Conservation (phyloP, 345 rosid genomes). For the Xanthoceras sorbifolium region DNA sequence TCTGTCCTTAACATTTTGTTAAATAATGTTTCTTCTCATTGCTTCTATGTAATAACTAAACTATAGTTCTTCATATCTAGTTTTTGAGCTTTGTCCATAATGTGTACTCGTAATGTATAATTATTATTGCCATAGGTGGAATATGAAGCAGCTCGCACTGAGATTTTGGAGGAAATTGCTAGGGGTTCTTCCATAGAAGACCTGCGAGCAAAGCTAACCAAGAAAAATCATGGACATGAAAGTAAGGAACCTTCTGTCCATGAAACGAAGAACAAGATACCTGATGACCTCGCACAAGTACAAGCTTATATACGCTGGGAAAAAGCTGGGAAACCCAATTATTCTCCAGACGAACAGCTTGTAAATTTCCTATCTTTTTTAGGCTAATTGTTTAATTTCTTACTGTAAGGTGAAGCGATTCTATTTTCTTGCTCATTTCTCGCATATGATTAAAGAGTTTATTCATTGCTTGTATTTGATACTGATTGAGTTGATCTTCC, state of each 20-base stretch:
- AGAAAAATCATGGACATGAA: conserved; percentile 51
- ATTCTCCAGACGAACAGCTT: conserved; percentile 54
- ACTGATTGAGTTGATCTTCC: conserved; percentile 17
- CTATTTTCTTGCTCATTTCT: not conserved
- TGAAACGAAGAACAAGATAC: conserved; percentile 43
- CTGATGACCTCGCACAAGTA: conserved; percentile 60
- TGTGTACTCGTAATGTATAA: conserved; percentile 5
- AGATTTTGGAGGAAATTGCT: conserved; percentile 79
- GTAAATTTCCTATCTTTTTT: conserved; percentile 35
- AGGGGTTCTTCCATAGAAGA: conserved; percentile 75
- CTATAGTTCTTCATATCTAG: not conserved
- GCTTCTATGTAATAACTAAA: not conserved
- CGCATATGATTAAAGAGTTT: conserved; percentile 12
- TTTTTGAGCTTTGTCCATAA: not conserved
- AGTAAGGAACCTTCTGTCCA: conserved; percentile 37
- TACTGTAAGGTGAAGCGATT: not conserved
- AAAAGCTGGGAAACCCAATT: conserved; percentile 73
- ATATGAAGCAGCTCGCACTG: conserved; percentile 90
- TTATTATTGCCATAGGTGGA: conserved; percentile 58
- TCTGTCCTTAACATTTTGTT: not conserved
- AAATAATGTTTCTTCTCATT: not conserved
- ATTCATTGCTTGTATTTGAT: conserved; percentile 4
- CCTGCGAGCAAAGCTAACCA: conserved; percentile 63
- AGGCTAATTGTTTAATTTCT: conserved; percentile 13
- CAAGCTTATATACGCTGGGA: conserved; percentile 80